Base-by-base conservation (phyloP, 1,284 basidiomycete genomes). In the Porodaedalea pini region DNA sequence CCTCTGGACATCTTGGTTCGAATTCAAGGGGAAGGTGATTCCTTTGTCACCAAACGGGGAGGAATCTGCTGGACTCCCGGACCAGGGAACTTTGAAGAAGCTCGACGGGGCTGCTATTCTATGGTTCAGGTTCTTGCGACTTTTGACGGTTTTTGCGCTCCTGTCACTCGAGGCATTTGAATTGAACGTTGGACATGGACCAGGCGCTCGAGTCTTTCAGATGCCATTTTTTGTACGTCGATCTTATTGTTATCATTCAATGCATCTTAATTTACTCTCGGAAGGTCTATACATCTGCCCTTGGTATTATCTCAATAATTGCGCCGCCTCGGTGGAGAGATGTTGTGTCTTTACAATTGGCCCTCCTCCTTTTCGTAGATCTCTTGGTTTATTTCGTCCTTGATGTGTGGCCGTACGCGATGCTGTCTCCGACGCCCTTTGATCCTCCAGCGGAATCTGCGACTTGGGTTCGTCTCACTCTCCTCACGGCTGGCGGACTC, bases 331-430 rank as follows among this genome's bases (percentile, higher is more conserved):
- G 25, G 29, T 59, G 34, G 59, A 55, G 54, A 23, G 49, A 57
- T 23, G 13, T 53, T 10, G 21, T 61, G 1, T 43, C 48, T 4
- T 51, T 51, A 10, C 73, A 74, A 53, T 62, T 72, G 11, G 54
- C 62, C 2, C 43, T 68, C 3, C 64, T 80, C 4, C 65, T 80
- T n/a, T 56, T 77, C 43, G 48, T 73, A 51, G 72, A 72, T 0
- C 78, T 75, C 63, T 64, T 54, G 2, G 68, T 81, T 0, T 82
- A 76, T 64, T 67, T 69, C 11, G 80, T 79, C 61, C 74, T 80
- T 43, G 78, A 84, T 63, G 61, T 82, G 23, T 78, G 73, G 67
- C 82, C 82, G 0, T 62, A 80, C 5, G 64, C 74, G 23, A 80
- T 79, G 0, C 76, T 67, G 61, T 67, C 71, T 37, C 67, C 75